These are phyloP conservation scores for Hypoxylon perforatum DNA, from an alignment of 495 filamentous ascomycete genomes.

Conservation along the genomic window DNA sequence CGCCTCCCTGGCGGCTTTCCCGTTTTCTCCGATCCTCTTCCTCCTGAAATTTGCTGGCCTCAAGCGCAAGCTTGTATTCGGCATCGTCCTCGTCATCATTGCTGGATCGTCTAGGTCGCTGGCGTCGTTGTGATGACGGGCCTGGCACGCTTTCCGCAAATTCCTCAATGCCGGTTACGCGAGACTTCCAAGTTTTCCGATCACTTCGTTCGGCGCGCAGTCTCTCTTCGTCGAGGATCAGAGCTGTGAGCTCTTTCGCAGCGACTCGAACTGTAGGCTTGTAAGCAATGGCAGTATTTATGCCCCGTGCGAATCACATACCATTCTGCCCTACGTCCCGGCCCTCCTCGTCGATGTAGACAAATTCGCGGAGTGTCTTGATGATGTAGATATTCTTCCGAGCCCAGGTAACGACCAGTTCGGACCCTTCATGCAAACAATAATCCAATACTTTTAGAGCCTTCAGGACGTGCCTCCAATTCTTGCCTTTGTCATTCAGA, in stretches of 20 bases:
- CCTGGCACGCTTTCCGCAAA: slow-evolving; percentile 56
- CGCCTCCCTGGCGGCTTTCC: slow-evolving; percentile 74
- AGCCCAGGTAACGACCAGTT: slow-evolving; percentile 97
- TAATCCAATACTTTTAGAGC: slow-evolving; percentile 98
- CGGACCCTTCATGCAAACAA: slow-evolving; percentile 96
- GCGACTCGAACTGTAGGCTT: slow-evolving; percentile 82
- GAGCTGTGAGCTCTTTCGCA: slow-evolving; percentile 94
- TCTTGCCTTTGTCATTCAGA: slow-evolving; percentile 99
- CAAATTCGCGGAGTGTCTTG: slow-evolving; percentile 97
- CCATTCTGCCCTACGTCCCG: slow-evolving; percentile 96
- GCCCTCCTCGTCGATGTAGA: slow-evolving; percentile 93
- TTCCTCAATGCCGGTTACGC: slow-evolving; percentile 93
- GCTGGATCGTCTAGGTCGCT: slow-evolving; percentile 56
- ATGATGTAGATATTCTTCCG: slow-evolving; percentile 98
- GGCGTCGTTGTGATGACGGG: slow-evolving; percentile 52
- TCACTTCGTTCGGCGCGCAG: slow-evolving; percentile 90
- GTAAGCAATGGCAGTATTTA: slow-evolving; percentile 26
- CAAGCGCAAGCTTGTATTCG: slow-evolving; percentile 91
- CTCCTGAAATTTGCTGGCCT: slow-evolving; percentile 95
- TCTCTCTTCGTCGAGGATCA: slow-evolving; percentile 94
- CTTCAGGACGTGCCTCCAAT: slow-evolving; percentile 99
- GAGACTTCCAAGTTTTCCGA: slow-evolving; percentile 95
- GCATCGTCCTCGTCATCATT: slow-evolving; percentile 89
- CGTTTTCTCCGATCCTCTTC: slow-evolving; percentile 87
- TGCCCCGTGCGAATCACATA: slow-evolving; percentile 45